Percentiles rank a stretch among this genome's conserved stretches.
phyloP scores from a whole-genome alignment of 768 basidiomycete species.

The Lentinula sp. region DNA sequence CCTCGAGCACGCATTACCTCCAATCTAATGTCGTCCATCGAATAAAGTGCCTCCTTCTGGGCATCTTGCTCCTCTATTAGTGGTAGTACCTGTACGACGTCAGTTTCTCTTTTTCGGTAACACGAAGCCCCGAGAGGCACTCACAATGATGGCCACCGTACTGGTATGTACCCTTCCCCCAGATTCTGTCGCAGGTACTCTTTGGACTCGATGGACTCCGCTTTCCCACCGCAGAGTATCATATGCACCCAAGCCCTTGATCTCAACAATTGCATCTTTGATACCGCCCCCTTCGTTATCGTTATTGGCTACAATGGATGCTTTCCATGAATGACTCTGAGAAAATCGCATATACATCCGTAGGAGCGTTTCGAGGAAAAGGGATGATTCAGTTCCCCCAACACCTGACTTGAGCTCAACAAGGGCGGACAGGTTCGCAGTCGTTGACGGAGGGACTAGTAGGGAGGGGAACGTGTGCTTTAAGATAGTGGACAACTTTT shows the following conservation, averaged over 20 bases:
- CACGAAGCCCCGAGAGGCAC: constrained; percentile 12
- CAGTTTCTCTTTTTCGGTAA: neutral
- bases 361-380: constrained; percentile 74
- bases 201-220: constrained; percentile 93
- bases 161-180: constrained; percentile 89
- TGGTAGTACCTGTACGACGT: constrained; percentile 69
- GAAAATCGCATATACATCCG: constrained; percentile 76
- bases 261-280: constrained; percentile 74
- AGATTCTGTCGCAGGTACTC: constrained; percentile 87
- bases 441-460: constrained; percentile 67
- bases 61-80: constrained; percentile 60
- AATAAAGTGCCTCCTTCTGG: constrained; percentile 59
- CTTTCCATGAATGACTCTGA: constrained; percentile 53
- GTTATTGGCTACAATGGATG: constrained; percentile 51
- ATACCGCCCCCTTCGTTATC: constrained; percentile 58
- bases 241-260: constrained; percentile 73
- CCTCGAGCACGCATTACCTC: constrained; percentile 98
- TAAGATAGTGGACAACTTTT: constrained; percentile 25
- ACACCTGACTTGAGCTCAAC: constrained; percentile 92
- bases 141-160: constrained; percentile 79
- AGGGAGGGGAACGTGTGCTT: constrained; percentile 57
- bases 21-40: constrained; percentile 79
- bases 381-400: constrained; percentile 81
- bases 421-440: constrained; percentile 64
- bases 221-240: constrained; percentile 84